Percentiles rank a stretch among this genome's conserved stretches.
These are phyloP conservation scores for Ganoderma sinense DNA, from an alignment of 1,284 basidiomycete genomes.

Conservation along the genomic window DNA sequence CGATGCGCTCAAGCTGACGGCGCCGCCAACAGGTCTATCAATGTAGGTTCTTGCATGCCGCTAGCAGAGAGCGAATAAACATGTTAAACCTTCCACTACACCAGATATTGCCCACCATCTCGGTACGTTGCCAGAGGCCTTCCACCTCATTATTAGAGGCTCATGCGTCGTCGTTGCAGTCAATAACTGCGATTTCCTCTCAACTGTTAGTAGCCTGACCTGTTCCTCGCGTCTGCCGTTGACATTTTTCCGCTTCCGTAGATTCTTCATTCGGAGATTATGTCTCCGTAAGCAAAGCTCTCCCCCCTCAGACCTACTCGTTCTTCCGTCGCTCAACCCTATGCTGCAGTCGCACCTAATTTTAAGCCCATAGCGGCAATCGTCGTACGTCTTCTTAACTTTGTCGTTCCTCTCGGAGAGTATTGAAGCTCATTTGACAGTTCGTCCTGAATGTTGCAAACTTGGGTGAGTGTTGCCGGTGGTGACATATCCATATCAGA, in stretches of 20 bases:
- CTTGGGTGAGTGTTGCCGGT: background rate
- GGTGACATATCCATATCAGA: background rate
- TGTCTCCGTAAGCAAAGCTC: constrained; percentile 10
- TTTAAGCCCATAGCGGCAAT: background rate
- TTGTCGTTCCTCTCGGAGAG: background rate
- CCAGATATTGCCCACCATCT: constrained; percentile 6
- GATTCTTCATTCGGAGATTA: constrained; percentile 17
- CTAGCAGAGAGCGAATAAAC: too few relatives aligned
- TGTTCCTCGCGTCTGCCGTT: background rate
- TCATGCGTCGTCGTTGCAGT: background rate
- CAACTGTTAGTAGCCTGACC: constrained; percentile 1
- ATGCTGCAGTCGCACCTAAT: constrained; percentile 6
- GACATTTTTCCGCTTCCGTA: background rate
- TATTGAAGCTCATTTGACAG: background rate
- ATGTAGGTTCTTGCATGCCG: constrained; percentile 9
- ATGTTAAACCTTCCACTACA: too few relatives aligned
- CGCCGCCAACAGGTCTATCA: constrained; percentile 6
- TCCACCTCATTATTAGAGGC: too few relatives aligned
- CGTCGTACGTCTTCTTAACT: background rate
- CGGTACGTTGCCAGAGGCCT: background rate
- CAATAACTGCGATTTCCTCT: constrained; percentile 8
- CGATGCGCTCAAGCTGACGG: too few relatives aligned
- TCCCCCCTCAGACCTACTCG: background rate
- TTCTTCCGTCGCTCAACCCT: background rate
- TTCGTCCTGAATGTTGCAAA: background rate